phyloP scores from a whole-genome alignment of 352 stramenopile species.

The Globisporangium paddicum region DNA sequence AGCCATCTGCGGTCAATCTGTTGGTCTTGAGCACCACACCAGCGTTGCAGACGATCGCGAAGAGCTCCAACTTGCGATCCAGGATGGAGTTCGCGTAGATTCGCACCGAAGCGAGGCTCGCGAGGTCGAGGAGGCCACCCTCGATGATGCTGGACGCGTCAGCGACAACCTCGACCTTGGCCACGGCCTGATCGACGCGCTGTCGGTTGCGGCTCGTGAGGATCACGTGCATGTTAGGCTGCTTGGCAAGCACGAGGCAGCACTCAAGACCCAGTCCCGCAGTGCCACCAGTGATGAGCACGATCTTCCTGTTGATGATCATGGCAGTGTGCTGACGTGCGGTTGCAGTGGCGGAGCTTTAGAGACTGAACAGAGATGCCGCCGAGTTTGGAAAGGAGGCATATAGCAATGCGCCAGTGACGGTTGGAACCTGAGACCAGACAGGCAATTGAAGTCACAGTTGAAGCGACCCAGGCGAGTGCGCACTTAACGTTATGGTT shows the following conservation, averaged over 20 bases:
- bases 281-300: constrained; percentile 34
- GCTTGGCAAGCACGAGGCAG: constrained; percentile 19
- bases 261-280: constrained; percentile 26
- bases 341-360: too few species aligned
- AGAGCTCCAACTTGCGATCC: constrained; percentile 15
- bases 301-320: constrained; percentile 15
- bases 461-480: too few species aligned
- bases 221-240: constrained; percentile 23
- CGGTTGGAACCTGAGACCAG: too few species aligned
- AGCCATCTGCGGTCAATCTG: constrained; percentile 24
- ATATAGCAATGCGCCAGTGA: too few species aligned
- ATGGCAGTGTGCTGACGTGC: too few species aligned
- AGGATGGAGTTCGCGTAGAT: constrained; percentile 14
- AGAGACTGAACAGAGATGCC: too few species aligned
- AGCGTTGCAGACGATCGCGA: constrained; percentile 38
- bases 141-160: constrained; percentile 16
- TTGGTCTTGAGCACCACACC: constrained; percentile 21
- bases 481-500: too few species aligned
- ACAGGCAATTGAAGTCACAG: too few species aligned
- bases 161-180: constrained; percentile 6
- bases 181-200: constrained; percentile 18
- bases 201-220: constrained; percentile 22
- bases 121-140: constrained; percentile 25
- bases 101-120: constrained; percentile 24
- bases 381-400: too few species aligned